Conservation (phyloP, 768 basidiomycete species). For the Pleurotus salmoneostramineus region DNA sequence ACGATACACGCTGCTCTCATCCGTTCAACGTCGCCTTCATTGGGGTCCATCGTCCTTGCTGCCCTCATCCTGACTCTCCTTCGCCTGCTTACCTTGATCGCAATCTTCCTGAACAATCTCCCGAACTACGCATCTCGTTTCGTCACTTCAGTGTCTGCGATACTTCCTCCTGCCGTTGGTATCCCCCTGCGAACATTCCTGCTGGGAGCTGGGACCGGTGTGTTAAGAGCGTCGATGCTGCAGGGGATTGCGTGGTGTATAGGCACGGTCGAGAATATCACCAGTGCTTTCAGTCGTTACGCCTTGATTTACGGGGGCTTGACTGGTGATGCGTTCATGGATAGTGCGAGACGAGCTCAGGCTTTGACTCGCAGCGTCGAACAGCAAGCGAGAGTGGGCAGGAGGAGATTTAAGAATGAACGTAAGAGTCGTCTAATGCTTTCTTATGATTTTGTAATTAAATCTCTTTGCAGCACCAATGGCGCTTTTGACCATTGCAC, state of each 20-base stretch:
- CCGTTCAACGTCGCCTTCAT: constrained; percentile 75
- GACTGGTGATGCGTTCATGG: constrained; percentile 69
- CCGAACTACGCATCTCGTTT: constrained; percentile 51
- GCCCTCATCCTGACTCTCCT: constrained; percentile 72
- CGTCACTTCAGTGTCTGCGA: constrained; percentile 10
- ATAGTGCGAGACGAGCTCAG: constrained; percentile 44
- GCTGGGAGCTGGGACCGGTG: constrained; percentile 1
- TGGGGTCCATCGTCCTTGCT: constrained; percentile 77
- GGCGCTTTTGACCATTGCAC: constrained; percentile 71
- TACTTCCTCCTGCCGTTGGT: constrained; percentile 1
- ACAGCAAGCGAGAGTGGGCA: constrained; percentile 29
- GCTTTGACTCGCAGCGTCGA: constrained; percentile 35
- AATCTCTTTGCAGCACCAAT: constrained; percentile 44
- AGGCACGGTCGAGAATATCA: constrained; percentile 51
- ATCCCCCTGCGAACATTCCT: constrained; percentile 1
- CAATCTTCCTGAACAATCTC: constrained; percentile 47
- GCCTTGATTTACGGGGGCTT: constrained; percentile 73
- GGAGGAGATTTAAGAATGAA: constrained; percentile 50
- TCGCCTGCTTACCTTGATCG: constrained; percentile 51
- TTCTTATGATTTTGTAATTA: constrained; percentile 2
- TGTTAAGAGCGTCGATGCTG: constrained; percentile 30
- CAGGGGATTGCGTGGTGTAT: constrained; percentile 42
- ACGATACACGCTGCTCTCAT: constrained; percentile 74
- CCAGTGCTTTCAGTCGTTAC: constrained; percentile 51
- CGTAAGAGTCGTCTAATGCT: constrained; percentile 35